Evolutionary conservation across 2,329 filamentous ascomycete genomes (phyloP), one percentile per base, ranked within the genome.

Genomic region (Diaporthe citrichinensis): DNA sequence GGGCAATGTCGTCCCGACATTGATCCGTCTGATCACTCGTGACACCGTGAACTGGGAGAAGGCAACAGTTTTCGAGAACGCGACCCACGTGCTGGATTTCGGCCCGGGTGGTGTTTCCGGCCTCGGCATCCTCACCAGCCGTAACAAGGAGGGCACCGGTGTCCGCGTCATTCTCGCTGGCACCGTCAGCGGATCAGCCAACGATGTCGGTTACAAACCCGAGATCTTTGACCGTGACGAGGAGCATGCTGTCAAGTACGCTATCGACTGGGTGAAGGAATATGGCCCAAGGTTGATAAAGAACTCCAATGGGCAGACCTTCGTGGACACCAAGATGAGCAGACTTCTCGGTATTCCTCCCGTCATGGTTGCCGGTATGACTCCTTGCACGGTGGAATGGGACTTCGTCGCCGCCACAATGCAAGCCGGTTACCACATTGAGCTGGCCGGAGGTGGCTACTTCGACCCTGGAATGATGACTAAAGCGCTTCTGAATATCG

Each of bases 111-210:
- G 97, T 77, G 97, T 98, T 78, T 99, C 97, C 34, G 97, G 97
- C 78, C 92, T 99, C 31, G 97, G 97, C 82, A 94, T 98, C 61
- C 88, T 99, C 78, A 99, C 97, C 75, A 98, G 98, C 89, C 95
- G 97, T 81, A 99, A 98, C 90, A 99, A 99, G 88, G 97, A 99
- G 84, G 97, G 97, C 78, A 98, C 95, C 75, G 97, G 97, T 81
- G 97, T 99, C 49, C 95, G 96, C 77, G 96, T 99, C 78, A 98
- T 99, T 79, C 90, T 99, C 75, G 97, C 95, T 58, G 97, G 97
- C 78, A 91, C 95, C n/a, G 94, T 99, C 80, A 94, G 96, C 81
- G 96, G 96, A 71, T 95, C 95, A 28, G 94, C 97, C 76, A 89
- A 90, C 44, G 97, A 98, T 84, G 94, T 99, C 77, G 97, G 97